Evolutionary conservation across 495 filamentous ascomycete genomes (phyloP).

Genomic region (Aspergillus taichungensis): DNA sequence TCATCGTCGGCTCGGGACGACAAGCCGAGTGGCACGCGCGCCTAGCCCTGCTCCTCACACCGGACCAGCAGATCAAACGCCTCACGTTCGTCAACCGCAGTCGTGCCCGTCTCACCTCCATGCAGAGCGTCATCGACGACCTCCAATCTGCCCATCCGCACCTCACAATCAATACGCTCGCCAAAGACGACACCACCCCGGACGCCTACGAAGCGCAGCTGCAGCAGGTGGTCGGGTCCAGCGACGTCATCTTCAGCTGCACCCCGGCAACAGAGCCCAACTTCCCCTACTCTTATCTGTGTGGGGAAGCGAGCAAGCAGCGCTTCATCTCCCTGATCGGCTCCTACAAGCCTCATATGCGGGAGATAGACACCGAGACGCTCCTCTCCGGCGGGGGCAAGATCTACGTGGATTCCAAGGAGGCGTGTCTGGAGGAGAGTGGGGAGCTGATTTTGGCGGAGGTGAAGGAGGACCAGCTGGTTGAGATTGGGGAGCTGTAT

Average conservation of each 20-base stretch:
- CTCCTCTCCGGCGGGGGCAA: constrained; percentile 64
- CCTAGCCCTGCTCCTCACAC: constrained; percentile 59
- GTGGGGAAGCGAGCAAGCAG: constrained; percentile 38
- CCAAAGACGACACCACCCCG: constrained; percentile 18
- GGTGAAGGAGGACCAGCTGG: constrained; percentile 55
- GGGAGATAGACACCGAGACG: constrained; percentile 70
- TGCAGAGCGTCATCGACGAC: constrained; percentile 17
- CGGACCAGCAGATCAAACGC: constrained; percentile 50
- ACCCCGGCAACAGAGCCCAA: constrained; percentile 53
- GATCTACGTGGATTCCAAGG: constrained; percentile 73
- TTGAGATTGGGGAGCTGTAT: constrained; percentile 78
- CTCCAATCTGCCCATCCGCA: constrained; percentile 19
- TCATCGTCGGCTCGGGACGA: constrained; percentile 77
- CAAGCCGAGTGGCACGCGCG: constrained; percentile 93
- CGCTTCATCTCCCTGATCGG: constrained; percentile 75
- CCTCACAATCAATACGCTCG: constrained; percentile 15
- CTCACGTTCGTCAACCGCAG: constrained; percentile 72
- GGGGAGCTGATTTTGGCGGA: constrained; percentile 79
- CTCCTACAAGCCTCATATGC: constrained; percentile 76
- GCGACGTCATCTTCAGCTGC: constrained; percentile 77
- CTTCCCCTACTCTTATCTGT: constrained; percentile 49
- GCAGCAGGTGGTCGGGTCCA: constrained; percentile 13
- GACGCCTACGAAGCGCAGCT: constrained; percentile 20
- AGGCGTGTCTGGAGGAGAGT: constrained; percentile 73
- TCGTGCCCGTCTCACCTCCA: constrained; percentile 36